A percentile compares a stretch with the other conserved stretches of the same genome.
These are phyloP conservation scores for Saturnispora kantuleensis DNA, from an alignment of 805 yeast genomes.

Conservation along the genomic window DNA sequence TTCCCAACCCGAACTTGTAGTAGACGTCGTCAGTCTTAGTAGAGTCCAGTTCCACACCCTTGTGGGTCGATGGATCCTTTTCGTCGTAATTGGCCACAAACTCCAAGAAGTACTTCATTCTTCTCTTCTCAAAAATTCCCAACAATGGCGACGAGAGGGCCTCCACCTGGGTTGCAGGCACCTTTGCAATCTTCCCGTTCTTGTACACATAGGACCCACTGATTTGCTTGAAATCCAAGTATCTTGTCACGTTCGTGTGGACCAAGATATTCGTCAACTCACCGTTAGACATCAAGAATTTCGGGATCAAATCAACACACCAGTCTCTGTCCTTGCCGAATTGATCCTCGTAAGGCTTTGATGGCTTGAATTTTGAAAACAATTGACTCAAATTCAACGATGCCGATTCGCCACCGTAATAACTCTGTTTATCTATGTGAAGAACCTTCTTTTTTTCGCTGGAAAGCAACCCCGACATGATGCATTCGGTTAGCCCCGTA, in stretches of 20 bases:
- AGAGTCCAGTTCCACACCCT: conserved; percentile 74
- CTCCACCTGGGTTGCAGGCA: conserved; percentile 85
- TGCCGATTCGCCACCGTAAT: conserved; percentile 91
- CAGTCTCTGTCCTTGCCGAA: conserved; percentile 93
- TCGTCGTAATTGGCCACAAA: conserved; percentile 77
- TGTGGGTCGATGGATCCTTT: conserved; percentile 70
- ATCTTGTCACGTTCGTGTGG: conserved; percentile 92
- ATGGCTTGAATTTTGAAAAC: conserved; percentile 81
- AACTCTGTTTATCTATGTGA: conserved; percentile 93
- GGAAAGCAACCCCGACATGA: conserved; percentile 83
- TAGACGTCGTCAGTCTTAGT: conserved; percentile 90
- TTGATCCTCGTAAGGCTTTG: conserved; percentile 54
- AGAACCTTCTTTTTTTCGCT: conserved; percentile 98
- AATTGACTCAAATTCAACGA: conserved; percentile 65
- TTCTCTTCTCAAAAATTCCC: conserved; percentile 93
- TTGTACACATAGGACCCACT: conserved; percentile 93
- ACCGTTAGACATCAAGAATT: conserved; percentile 95
- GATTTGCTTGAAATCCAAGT: conserved; percentile 92
- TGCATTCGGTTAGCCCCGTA: conserved; percentile 91
- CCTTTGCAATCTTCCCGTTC: conserved; percentile 85
- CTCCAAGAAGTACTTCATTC: conserved; percentile 88
- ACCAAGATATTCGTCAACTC: conserved; percentile 91
- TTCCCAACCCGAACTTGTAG: conserved; percentile 79
- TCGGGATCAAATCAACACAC: conserved; percentile 96
- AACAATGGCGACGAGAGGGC: conserved; percentile 85